Evolutionary conservation across 371 early-diverging fungal species (phyloP), one percentile per base, ranked within the genome.

Genomic region (Mortierella sp.): DNA sequence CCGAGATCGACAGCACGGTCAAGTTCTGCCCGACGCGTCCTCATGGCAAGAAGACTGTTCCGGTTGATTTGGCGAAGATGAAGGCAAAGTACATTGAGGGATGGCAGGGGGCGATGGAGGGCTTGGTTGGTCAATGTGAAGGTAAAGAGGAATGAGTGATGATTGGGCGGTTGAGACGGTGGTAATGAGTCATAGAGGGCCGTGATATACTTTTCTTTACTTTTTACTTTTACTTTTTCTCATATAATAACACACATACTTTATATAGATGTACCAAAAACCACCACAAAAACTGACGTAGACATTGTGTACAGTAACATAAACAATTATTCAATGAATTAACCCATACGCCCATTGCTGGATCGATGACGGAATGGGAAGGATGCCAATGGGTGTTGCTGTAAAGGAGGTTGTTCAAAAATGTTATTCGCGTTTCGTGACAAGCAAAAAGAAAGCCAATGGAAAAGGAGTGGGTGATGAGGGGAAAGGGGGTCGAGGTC

Each of bases 11-110:
- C 21, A 54, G 0, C 35, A 82, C 82, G 3, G 82, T 86, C 3
- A 74, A 72, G 29, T 86, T 86, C 74, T 77, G 70, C n/a, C 86
- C 82, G 5, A 56, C 12, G 1, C 63, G 75, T 16, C 56, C 72
- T 11, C 86, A 86, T 68, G 86, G 86, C 44, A 86, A 86, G 72
- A 86, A 86, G 65, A 82, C 85, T 16, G 54, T 65, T 4, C 27
- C n/a, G 2, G 79, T 81, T 18, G 63, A 79, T 44, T 43, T 81
- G 16, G 76, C 73, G n/a, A 58, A 46, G 54, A 74, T 75, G 70
- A 80, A 60, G 60, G 35, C 16, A 5, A 74, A 71, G 24, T 83
- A 77, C 60, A 11, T 77, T 27, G n/a, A 32, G 16, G 3, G 27
- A 16, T 46, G 16, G 75, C 18, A 16, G 16, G 6, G 29, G 18